Percentiles rank a stretch among this genome's conserved stretches.
These are phyloP conservation scores for Conoideocrella luteorostrata DNA, from an alignment of 2,329 filamentous ascomycete species.

Conservation along the genomic window DNA sequence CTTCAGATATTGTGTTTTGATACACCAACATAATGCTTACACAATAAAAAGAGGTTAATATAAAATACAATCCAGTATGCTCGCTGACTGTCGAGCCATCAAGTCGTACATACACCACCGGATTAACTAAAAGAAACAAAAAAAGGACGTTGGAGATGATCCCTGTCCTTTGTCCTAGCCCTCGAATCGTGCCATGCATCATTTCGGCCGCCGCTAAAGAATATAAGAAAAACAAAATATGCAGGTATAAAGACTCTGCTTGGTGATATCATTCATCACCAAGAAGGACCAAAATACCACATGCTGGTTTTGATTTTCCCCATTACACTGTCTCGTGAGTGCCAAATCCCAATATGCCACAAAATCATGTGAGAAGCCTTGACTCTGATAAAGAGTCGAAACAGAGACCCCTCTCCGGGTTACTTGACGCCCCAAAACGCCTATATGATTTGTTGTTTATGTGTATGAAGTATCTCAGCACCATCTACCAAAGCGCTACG, in stretches of 20 bases:
- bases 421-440: not conserved
- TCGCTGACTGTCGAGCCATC: not conserved
- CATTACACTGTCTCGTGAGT: not conserved
- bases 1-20: not conserved
- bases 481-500: not conserved
- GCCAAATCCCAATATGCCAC: not conserved
- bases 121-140: not conserved
- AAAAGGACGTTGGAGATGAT: too few species aligned
- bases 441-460: conserved; percentile 1
- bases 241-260: not conserved
- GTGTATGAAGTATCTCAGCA: not conserved
- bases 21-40: not conserved
- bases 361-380: not conserved
- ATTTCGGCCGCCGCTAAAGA: not conserved
- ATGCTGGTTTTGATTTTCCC: not conserved
- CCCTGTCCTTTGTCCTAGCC: not conserved
- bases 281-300: not conserved
- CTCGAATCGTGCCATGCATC: not conserved
- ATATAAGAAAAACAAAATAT: not conserved
- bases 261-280: not conserved
- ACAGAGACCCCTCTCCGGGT: not conserved
- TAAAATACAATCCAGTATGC: not conserved
- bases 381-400: not conserved
- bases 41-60: not conserved
- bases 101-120: not conserved